phyloP scores from a whole-genome alignment of 2,329 filamentous ascomycete species.

The Trichothecium roseum region DNA sequence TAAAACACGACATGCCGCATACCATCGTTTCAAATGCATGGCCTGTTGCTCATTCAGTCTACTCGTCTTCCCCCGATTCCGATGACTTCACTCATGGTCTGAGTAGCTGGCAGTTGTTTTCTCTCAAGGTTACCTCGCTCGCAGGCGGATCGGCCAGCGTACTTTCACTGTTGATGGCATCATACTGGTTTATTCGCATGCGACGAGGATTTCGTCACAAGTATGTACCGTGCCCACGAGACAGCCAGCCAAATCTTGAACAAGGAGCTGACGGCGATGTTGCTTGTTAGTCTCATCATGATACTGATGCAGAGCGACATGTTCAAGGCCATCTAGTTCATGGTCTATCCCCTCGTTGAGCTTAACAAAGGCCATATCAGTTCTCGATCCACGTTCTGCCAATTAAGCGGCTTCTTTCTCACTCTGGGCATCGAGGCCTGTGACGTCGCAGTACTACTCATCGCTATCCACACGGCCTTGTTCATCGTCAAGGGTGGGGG shows the following conservation, averaged over 20 bases:
- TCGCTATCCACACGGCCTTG: constrained; percentile 62
- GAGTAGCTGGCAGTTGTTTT: constrained; percentile 8
- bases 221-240: constrained; percentile 5
- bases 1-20: too few relatives aligned
- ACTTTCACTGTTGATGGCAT: constrained; percentile 40
- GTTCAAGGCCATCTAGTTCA: constrained; percentile 58
- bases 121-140: constrained; percentile 22
- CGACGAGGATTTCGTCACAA: constrained; percentile 59
- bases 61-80: too few relatives aligned
- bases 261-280: too few relatives aligned
- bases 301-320: constrained; percentile 63
- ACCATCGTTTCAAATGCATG: too few relatives aligned
- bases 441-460: constrained; percentile 62
- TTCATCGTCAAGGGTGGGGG: constrained; percentile 53
- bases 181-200: constrained; percentile 69
- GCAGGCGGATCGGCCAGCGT: constrained; percentile 42
- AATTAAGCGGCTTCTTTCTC: constrained; percentile 59
- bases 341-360: constrained; percentile 52
- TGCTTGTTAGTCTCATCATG: constrained; percentile 54
- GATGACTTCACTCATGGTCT: too few relatives aligned
- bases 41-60: too few relatives aligned
- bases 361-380: constrained; percentile 39
- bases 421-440: constrained; percentile 57
- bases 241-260: constrained; percentile 4
- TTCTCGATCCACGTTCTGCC: constrained; percentile 48